Evolutionary conservation across 2,329 filamentous ascomycete species (phyloP).

Genomic region (Aspergillus fumigatus): DNA sequence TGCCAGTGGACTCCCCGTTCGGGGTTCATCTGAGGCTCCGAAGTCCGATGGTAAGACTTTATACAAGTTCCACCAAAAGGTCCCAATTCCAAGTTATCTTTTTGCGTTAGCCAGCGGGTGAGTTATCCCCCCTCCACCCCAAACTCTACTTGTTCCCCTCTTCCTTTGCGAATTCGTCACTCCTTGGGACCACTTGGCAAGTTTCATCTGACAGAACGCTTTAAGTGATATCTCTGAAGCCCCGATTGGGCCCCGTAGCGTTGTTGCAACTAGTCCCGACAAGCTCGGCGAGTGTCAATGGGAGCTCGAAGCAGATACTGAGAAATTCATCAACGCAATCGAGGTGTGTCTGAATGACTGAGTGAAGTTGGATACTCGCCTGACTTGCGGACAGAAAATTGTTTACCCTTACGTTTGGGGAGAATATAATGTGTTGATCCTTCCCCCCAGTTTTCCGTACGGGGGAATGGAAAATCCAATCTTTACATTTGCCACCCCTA

Average conservation of each 20-base stretch:
- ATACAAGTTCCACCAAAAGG: slow-evolving; percentile 83
- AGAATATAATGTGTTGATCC: slow-evolving; percentile 86
- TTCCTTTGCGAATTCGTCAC: background rate
- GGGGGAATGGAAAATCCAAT: slow-evolving; percentile 84
- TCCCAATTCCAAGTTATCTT: slow-evolving; percentile 90
- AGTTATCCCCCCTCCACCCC: slow-evolving; percentile 6
- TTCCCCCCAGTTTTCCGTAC: slow-evolving; percentile 87
- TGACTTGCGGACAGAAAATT: slow-evolving; percentile 42
- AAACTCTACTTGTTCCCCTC: background rate
- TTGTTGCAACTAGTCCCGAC: slow-evolving; percentile 82
- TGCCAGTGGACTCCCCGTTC: slow-evolving; percentile 70
- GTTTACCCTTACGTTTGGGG: slow-evolving; percentile 92
- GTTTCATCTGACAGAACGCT: slow-evolving; percentile 18
- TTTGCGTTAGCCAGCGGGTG: slow-evolving; percentile 75
- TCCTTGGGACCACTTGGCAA: background rate
- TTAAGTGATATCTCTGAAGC: slow-evolving; percentile 75
- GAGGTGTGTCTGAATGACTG: slow-evolving; percentile 50
- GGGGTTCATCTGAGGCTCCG: slow-evolving; percentile 50
- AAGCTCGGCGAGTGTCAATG: slow-evolving; percentile 78
- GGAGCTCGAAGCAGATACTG: slow-evolving; percentile 87
- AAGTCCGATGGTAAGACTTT: slow-evolving; percentile 50
- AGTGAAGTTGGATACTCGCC: background rate
- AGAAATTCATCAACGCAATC: slow-evolving; percentile 83
- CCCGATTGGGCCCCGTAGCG: slow-evolving; percentile 78
- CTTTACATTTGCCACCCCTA: slow-evolving; percentile 92